These are phyloP conservation scores for Binderoboletus segoi DNA, from an alignment of 1,284 basidiomycete species.

Conservation along the genomic window DNA sequence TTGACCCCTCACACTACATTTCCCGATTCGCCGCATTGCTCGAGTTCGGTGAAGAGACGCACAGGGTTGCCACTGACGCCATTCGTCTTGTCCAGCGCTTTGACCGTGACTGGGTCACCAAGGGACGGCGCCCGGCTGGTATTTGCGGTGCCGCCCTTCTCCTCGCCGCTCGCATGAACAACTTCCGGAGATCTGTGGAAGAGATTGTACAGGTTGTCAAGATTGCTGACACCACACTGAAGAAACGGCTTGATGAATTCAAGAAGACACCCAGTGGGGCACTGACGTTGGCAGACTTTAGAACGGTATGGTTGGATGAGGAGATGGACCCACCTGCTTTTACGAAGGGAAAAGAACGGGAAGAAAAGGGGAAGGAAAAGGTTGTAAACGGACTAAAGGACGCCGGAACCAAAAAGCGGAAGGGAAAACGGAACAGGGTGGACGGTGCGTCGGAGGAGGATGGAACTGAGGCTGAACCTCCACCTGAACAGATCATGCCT, in stretches of 20 bases:
- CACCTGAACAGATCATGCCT: conserved; percentile 33
- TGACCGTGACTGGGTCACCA: conserved; percentile 97
- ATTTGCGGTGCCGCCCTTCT: conserved; percentile 96
- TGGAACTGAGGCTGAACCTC: conserved; percentile 29
- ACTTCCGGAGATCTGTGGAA: conserved; percentile 89
- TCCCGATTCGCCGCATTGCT: conserved; percentile 95
- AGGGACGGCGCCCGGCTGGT: conserved; percentile 93
- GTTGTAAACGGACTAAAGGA: conserved; percentile 37
- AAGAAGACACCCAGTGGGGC: conserved; percentile 85
- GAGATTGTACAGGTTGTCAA: conserved; percentile 99
- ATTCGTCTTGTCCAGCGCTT: conserved; percentile 94
- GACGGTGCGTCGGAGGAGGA: conserved; percentile 45
- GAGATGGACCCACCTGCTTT: conserved; percentile 91
- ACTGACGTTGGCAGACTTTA: conserved; percentile 89
- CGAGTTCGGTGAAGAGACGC: conserved; percentile 94
- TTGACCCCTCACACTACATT: conserved; percentile 98
- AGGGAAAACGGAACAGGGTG: conserved; percentile 45
- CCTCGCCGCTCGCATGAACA: conserved; percentile 97
- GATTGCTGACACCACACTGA: conserved; percentile 93
- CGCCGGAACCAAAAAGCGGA: conserved; percentile 35
- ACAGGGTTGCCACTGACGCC: conserved; percentile 91
- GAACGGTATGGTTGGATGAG: conserved; percentile 90
- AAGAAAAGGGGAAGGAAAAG: conserved; percentile 58
- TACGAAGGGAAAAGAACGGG: conserved; percentile 72
- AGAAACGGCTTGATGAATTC: conserved; percentile 96